phyloP scores from a whole-genome alignment of 345 rosid genomes.

The Gossypium longicalyx region DNA sequence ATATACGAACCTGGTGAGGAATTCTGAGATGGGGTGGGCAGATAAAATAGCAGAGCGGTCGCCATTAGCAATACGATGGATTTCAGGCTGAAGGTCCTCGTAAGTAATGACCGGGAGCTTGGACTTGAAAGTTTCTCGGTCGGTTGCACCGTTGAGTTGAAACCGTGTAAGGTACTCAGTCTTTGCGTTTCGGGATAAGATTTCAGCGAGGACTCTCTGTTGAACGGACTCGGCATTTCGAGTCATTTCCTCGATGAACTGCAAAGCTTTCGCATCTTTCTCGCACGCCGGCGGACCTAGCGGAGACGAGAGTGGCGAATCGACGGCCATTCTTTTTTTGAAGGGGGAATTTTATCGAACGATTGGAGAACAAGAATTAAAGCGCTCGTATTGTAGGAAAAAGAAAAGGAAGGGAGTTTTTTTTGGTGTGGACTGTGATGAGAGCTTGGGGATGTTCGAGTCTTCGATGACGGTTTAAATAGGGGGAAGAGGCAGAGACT shows the following conservation, averaged over 20 bases:
- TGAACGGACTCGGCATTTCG: slow-evolving; percentile 63
- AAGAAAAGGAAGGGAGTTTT: background rate
- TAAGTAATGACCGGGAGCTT: slow-evolving; percentile 72
- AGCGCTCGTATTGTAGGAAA: background rate
- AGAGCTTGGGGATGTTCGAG: slow-evolving; percentile 11
- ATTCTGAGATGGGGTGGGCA: slow-evolving; percentile 85
- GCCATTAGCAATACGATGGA: slow-evolving; percentile 91
- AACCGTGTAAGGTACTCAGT: slow-evolving; percentile 70
- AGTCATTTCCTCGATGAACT: slow-evolving; percentile 75
- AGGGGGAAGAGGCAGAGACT: slow-evolving; percentile 21
- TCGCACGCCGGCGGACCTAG: slow-evolving; percentile 74
- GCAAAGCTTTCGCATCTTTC: slow-evolving; percentile 71
- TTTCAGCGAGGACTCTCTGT: slow-evolving; percentile 54
- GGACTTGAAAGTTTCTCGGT: slow-evolving; percentile 62
- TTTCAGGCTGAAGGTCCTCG: slow-evolving; percentile 81
- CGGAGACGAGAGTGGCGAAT: slow-evolving; percentile 52
- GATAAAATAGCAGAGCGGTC: slow-evolving; percentile 83
- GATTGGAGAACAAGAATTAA: background rate
- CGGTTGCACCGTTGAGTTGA: slow-evolving; percentile 52
- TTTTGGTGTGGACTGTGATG: background rate
- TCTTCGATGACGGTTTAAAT: slow-evolving; percentile 31
- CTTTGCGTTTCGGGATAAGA: slow-evolving; percentile 52
- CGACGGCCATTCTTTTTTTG: slow-evolving; percentile 52
- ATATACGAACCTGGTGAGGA: slow-evolving; percentile 67
- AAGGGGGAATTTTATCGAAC: background rate